Percentiles rank a stretch among this genome's conserved stretches.
Conservation (phyloP, 2,329 filamentous ascomycete genomes). For the Calonectria honghensis region DNA sequence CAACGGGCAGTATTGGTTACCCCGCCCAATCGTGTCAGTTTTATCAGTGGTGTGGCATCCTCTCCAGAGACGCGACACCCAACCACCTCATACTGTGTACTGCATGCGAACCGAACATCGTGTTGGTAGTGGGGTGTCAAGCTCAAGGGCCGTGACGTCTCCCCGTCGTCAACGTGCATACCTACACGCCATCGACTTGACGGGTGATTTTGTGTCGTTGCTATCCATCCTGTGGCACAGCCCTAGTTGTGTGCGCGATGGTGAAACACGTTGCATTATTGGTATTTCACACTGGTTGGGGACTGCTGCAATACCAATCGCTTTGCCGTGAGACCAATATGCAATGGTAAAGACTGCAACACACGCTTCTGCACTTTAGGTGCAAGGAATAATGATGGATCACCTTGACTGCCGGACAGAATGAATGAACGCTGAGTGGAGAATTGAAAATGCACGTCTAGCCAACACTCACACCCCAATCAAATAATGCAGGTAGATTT, state of each 20-base stretch:
- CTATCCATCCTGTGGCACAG: slow-evolving; percentile 26
- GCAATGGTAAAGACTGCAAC: neutral
- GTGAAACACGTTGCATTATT: slow-evolving; percentile 37
- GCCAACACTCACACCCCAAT: neutral
- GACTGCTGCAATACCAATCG: slow-evolving; percentile 25
- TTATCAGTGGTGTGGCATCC: slow-evolving; percentile 5
- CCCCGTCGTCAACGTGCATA: slow-evolving; percentile 23
- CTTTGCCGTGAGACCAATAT: slow-evolving; percentile 3
- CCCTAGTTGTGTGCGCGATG: slow-evolving; percentile 24
- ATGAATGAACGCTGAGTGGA: neutral
- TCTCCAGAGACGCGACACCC: slow-evolving; percentile 23
- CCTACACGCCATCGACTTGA: slow-evolving; percentile 20
- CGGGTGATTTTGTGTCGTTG: slow-evolving; percentile 10
- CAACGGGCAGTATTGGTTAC: neutral
- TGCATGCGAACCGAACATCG: slow-evolving; percentile 35
- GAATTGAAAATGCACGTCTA: neutral
- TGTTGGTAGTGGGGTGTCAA: slow-evolving; percentile 27
- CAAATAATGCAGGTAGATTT: slow-evolving; percentile 11
- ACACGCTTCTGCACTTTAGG: neutral
- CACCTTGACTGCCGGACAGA: neutral
- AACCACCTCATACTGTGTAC: slow-evolving; percentile 27
- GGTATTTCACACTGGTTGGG: slow-evolving; percentile 20
- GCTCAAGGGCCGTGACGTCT: slow-evolving; percentile 13
- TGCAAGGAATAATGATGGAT: slow-evolving; percentile 12
- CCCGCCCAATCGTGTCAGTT: slow-evolving; percentile 17